These are phyloP conservation scores for Monosporozyma solicola DNA, from an alignment of 805 yeast species.

Conservation along the genomic window DNA sequence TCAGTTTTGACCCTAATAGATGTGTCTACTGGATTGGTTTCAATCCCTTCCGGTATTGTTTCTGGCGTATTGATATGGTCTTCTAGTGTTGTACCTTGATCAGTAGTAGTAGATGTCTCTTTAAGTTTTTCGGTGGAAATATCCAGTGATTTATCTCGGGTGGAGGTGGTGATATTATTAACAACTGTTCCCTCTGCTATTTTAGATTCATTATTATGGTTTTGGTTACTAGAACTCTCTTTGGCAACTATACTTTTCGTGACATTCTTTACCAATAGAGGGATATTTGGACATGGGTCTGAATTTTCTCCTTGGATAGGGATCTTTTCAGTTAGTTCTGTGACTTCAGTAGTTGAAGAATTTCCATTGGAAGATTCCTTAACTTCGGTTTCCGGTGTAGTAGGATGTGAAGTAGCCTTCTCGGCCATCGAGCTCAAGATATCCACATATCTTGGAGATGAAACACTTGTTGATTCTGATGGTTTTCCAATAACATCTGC, in stretches of 20 bases:
- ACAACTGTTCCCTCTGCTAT: background rate
- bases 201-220: background rate
- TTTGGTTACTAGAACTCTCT: background rate
- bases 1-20: background rate
- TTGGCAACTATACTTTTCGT: background rate
- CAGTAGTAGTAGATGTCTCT: background rate
- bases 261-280: background rate
- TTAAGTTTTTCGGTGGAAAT: background rate
- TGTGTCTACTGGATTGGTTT: background rate
- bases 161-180: background rate
- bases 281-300: background rate
- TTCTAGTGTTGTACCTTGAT: background rate
- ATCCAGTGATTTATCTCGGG: background rate
- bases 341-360: background rate
- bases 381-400: too few species aligned
- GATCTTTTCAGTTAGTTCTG: background rate
- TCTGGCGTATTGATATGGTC: background rate
- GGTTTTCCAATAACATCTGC: too few species aligned
- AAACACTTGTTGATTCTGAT: too few species aligned
- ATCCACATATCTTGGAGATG: too few species aligned
- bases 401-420: too few species aligned
- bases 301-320: background rate
- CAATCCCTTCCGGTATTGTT: background rate
- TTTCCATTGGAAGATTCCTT: background rate
- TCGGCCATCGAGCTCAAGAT: too few species aligned